Base-by-base conservation (phyloP, 83 land plant species). In the Larix sibirica region DNA sequence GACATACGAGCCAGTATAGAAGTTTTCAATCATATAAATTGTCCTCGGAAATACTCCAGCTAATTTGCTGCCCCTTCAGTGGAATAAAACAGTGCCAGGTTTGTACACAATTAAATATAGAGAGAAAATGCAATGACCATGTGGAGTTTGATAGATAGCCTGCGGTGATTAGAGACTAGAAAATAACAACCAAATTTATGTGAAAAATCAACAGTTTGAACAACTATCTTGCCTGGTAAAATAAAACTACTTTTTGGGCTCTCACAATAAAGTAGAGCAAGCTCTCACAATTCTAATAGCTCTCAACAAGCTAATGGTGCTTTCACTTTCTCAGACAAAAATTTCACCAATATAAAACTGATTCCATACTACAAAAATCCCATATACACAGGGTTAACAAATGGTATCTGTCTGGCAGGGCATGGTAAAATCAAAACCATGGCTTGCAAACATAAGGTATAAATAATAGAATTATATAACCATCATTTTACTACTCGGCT, bases 401-500 rank as follows among this genome's bases (percentile, higher is more conserved):
- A 40, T 71, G 44, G 47, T 71, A 17, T 68, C 40, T 68, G 36
- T 31, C 0, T 13, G 18, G 4, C 40, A 14, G 1, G 21, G 36
- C 74, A 33, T 71, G 50, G 42, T 38, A 6, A 71, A 38, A 71
- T 4, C 50, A 36, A 71, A 71, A 17, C 75, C 75, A 18, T 17
- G 47, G 16, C 56, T 71, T 71, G 21, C 69, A 66, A 47, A 69
- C 44, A 16, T 36, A 36, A 6, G 42, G 38, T 17, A 36, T 14
- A 69, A 33, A 44, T 40, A 69, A 36, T 18, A 38, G 33, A 69
- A 36, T 26, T 20, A 31, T 36, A 16, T 16, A 31, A 69, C 33
- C 8, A 69, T 36, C 44, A 69, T 69, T 36, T 69, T 69, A 14
- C 87, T 83, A 86, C 79, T 85, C 90, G 6, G 75, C 33, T 42